These are phyloP conservation scores for Camelina neglecta DNA, from an alignment of 345 rosid species.

Conservation along the genomic window DNA sequence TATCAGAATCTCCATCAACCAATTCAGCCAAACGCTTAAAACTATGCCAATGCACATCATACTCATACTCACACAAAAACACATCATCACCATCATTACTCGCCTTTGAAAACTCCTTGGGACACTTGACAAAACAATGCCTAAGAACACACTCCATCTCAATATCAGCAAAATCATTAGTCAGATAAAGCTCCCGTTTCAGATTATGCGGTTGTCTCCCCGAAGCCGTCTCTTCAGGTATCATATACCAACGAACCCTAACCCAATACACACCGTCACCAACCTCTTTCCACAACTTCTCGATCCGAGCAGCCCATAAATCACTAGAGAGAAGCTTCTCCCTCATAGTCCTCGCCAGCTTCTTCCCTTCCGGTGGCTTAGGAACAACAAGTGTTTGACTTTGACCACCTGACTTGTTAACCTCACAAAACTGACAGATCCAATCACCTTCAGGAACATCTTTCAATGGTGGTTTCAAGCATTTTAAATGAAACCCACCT, in stretches of 20 bases:
- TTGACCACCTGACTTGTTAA: constrained; percentile 52
- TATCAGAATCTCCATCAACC: constrained; percentile 56
- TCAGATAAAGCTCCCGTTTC: constrained; percentile 77
- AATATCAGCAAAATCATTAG: constrained; percentile 80
- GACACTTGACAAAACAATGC: constrained; percentile 80
- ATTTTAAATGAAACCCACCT: constrained; percentile 89
- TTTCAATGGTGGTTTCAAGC: constrained; percentile 80
- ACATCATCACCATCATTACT: constrained; percentile 83
- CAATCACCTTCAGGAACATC: constrained; percentile 90
- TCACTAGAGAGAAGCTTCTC: constrained; percentile 91
- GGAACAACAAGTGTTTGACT: constrained; percentile 52
- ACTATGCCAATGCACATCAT: constrained; percentile 86
- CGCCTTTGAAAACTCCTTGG: constrained; percentile 73
- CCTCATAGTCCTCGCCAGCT: constrained; percentile 65
- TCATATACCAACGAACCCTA: constrained; percentile 78
- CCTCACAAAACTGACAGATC: constrained; percentile 79
- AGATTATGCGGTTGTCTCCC: constrained; percentile 85
- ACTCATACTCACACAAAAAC: constrained; percentile 89
- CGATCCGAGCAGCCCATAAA: constrained; percentile 81
- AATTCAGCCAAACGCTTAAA: constrained; percentile 82
- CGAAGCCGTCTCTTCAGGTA: constrained; percentile 88
- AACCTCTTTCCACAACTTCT: constrained; percentile 80
- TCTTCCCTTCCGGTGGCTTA: constrained; percentile 68
- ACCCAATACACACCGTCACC: constrained; percentile 74
- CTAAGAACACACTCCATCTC: constrained; percentile 88